Conservation (phyloP, 2,329 filamentous ascomycete genomes). For the Davidsoniella neocaledoniae region DNA sequence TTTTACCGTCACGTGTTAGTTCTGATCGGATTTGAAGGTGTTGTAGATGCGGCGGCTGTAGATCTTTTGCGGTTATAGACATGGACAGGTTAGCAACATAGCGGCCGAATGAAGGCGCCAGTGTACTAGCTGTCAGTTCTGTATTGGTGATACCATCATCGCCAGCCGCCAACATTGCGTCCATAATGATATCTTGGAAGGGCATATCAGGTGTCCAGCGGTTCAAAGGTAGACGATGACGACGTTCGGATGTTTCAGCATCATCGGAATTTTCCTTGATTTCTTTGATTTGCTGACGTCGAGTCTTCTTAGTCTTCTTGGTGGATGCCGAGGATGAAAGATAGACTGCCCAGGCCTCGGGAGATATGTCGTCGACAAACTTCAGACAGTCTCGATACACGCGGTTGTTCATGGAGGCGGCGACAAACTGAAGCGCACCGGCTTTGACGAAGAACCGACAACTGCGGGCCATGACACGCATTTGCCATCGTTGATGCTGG, state of each 20-base stretch:
- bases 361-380: conserved; percentile 36
- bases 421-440: conserved; percentile 39
- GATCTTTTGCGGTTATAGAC: conserved; percentile 17
- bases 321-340: conserved; percentile 17
- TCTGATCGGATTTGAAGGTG: conserved; percentile 21
- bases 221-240: background rate
- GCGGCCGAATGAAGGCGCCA: conserved; percentile 21
- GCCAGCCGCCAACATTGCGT: conserved; percentile 20
- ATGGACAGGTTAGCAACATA: conserved; percentile 18
- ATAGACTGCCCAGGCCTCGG: conserved; percentile 39
- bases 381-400: conserved; percentile 47
- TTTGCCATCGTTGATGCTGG: conserved; percentile 37
- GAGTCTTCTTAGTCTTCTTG: conserved; percentile 12
- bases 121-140: conserved; percentile 21
- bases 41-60: conserved; percentile 25
- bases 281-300: conserved; percentile 11
- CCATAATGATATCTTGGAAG: conserved; percentile 18
- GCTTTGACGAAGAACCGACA: conserved; percentile 39
- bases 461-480: conserved; percentile 41
- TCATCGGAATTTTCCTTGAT: conserved; percentile 5
- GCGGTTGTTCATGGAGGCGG: conserved; percentile 34
- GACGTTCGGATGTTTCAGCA: background rate
- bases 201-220: conserved; percentile 11
- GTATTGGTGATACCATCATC: conserved; percentile 21
- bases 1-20: conserved; percentile 12